Evolutionary conservation across 1,284 basidiomycete species (phyloP), one percentile per base, ranked within the genome.

Genomic region (Calocybe gambosa): DNA sequence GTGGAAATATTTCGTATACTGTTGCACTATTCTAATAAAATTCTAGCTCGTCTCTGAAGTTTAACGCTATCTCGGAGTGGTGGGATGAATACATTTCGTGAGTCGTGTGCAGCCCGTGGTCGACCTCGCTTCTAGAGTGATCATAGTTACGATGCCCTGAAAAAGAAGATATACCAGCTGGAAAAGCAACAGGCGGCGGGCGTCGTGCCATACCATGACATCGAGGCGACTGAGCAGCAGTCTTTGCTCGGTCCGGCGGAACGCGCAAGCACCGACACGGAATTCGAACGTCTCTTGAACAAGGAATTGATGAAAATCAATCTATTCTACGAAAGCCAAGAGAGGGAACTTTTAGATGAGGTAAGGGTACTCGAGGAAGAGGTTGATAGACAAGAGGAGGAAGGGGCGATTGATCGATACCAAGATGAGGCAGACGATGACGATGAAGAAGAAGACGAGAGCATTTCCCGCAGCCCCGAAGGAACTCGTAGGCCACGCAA

Each of bases 271-370:
- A 77, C 76, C 4, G 79, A 89, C 56, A 61, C 63, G 2, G 56
- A 77, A 19, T 96, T 97, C 64, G 65, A 75, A 9, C 79, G 83
- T 0, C 73, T 93, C 0, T 75, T 97, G 26, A 87, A 96, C 62
- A 74, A 78, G 48, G 93, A 99, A 60, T 72, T 95, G 35, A 70
- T 74, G 59, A 98, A 95, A 74, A 86, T 98, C 18, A 71, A 73
- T 25, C 52, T 71, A 0, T 98, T 98, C 63, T 98, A 97, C 65
- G 75, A 78, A 47, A 59, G 69, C 5, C 90, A 93, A 63, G 82
- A 88, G 57, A 77, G 73, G 33, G 88, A 93, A 49, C 63, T 94
- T 0, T 58, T 80, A 10, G 73, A 75, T 1, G 82, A 88, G 23
- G 68, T 89, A 5, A 67, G 70, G 1, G 70, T 77, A 15, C 62